phyloP scores from a whole-genome alignment of 1,284 basidiomycete genomes.

The Inonotus hispidus region DNA sequence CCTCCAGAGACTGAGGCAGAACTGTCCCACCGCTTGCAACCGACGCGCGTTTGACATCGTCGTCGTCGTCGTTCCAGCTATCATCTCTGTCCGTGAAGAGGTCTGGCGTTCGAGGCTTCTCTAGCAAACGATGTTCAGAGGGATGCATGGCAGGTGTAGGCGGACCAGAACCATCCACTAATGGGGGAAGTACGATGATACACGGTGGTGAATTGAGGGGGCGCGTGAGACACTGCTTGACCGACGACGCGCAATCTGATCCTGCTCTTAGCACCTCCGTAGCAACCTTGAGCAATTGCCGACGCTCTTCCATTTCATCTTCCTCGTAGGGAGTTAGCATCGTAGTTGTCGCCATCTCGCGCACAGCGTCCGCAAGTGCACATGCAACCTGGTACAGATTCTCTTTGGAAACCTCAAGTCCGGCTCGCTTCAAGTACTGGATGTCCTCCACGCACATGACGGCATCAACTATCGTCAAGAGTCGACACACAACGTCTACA shows the following conservation, averaged over 20 bases:
- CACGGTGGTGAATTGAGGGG: conserved; percentile 56
- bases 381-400: conserved; percentile 82
- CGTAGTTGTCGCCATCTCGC: conserved; percentile 55
- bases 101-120: neutral
- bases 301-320: conserved; percentile 68
- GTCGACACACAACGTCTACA: conserved; percentile 87
- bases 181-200: conserved; percentile 53
- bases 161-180: conserved; percentile 30
- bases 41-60: conserved; percentile 1
- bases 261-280: conserved; percentile 84
- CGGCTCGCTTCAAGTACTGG: conserved; percentile 47
- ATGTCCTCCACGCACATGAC: conserved; percentile 70
- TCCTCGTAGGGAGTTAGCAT: conserved; percentile 47
- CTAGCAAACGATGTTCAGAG: neutral
- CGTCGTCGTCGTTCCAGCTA: neutral
- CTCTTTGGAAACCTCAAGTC: conserved; percentile 70
- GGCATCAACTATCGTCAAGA: conserved; percentile 89
- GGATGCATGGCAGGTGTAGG: conserved; percentile 28
- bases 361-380: conserved; percentile 84
- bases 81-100: conserved; percentile 13
- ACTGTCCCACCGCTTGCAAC: conserved; percentile 9
- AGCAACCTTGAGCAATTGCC: conserved; percentile 71
- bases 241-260: conserved; percentile 81
- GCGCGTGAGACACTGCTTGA: conserved; percentile 71
- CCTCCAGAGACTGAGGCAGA: conserved; percentile 11